Percentiles rank a stretch among this genome's conserved stretches.
These are phyloP conservation scores for Vanrija sp. DNA, from an alignment of 1,284 basidiomycete species.

Conservation along the genomic window DNA sequence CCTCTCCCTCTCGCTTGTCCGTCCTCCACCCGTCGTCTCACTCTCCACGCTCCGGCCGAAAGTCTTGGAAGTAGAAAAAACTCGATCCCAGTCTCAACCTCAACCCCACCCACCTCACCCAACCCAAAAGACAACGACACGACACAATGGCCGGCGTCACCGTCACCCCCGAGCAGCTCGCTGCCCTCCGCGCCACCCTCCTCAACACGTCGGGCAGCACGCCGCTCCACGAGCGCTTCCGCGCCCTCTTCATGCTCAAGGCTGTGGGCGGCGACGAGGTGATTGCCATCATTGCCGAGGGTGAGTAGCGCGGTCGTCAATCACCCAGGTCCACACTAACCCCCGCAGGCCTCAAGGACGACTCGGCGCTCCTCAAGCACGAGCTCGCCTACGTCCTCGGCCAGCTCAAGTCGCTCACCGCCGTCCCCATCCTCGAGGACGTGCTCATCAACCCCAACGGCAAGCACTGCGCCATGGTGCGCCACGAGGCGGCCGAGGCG, in stretches of 20 bases:
- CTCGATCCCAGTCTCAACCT: not conserved
- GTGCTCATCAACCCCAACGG: slow-evolving; percentile 65
- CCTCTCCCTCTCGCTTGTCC: no score
- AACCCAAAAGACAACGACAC: not conserved
- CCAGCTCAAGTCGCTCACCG: slow-evolving; percentile 72
- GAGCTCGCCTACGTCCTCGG: slow-evolving; percentile 97
- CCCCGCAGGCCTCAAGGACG: slow-evolving; percentile 70
- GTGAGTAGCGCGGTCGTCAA: slow-evolving; percentile 48
- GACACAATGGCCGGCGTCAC: slow-evolving; percentile 33
- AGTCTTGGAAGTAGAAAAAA: no score
- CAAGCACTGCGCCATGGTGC: slow-evolving; percentile 73
- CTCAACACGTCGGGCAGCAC: slow-evolving; percentile 70
- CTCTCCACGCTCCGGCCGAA: not conserved
- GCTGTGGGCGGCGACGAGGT: slow-evolving; percentile 69
- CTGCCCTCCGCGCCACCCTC: slow-evolving; percentile 52
- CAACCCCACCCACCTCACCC: not conserved
- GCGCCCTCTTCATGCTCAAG: slow-evolving; percentile 91
- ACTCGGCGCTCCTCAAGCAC: slow-evolving; percentile 90
- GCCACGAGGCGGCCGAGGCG: slow-evolving; percentile 98
- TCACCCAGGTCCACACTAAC: not conserved
- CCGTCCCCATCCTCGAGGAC: slow-evolving; percentile 72
- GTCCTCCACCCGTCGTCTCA: no score
- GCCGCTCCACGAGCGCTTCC: slow-evolving; percentile 82
- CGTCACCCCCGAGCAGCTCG: slow-evolving; percentile 41
- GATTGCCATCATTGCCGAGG: slow-evolving; percentile 78